These are phyloP conservation scores for Ilyonectria mors-panacis DNA, from an alignment of 2,329 filamentous ascomycete species.

Conservation along the genomic window DNA sequence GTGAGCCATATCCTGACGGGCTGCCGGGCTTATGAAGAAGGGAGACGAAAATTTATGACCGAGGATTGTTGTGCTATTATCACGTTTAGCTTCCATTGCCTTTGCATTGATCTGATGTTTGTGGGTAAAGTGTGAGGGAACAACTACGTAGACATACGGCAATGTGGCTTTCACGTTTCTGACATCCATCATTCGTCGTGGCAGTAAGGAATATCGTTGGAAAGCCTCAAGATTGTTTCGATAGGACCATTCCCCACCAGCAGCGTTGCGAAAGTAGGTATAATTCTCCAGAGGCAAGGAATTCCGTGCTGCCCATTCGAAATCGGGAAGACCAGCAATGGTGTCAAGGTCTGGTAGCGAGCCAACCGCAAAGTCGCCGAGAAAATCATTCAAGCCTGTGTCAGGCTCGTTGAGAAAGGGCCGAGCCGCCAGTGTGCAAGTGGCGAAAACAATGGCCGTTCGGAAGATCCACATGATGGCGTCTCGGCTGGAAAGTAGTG, in stretches of 20 bases:
- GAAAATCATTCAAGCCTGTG: conserved; percentile 58
- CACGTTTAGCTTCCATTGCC: conserved; percentile 10
- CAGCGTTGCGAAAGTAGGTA: conserved; percentile 70
- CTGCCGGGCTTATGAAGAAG: conserved; percentile 68
- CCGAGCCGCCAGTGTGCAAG: conserved; percentile 53
- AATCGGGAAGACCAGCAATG: conserved; percentile 67
- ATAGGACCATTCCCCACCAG: conserved; percentile 69
- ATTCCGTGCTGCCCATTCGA: conserved; percentile 66
- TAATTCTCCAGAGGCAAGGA: conserved; percentile 63
- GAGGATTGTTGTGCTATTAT: conserved; percentile 62
- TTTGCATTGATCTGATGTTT: not conserved
- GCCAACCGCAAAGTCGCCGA: conserved; percentile 53
- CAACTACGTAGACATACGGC: conserved; percentile 28
- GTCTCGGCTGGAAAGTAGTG: no score
- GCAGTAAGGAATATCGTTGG: conserved; percentile 63
- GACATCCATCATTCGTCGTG: conserved; percentile 65
- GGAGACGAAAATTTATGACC: conserved; percentile 68
- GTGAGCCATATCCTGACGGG: conserved; percentile 61
- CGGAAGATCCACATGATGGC: no score
- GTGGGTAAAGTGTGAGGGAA: no score
- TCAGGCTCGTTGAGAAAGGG: conserved; percentile 63
- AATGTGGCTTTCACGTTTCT: conserved; percentile 59
- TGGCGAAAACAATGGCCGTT: not conserved
- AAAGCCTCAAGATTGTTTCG: conserved; percentile 71
- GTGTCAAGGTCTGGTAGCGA: conserved; percentile 59